Evolutionary conservation across 2,329 filamentous ascomycete species (phyloP).

Genomic region (Fusarium siculi): DNA sequence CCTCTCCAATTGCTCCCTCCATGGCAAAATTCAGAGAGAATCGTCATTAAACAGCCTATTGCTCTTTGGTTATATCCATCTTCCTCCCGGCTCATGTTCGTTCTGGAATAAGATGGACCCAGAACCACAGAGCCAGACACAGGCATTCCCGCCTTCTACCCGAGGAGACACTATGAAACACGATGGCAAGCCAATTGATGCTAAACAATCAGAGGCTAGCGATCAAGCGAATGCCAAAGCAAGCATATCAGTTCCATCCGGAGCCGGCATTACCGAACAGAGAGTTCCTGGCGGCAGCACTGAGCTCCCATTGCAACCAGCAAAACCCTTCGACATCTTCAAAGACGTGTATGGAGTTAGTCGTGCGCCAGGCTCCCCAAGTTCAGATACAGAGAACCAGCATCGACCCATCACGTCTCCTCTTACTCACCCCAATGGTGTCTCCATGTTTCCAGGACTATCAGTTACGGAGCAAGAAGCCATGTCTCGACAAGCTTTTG

Average conservation of each 20-base stretch:
- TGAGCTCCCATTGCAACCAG: neutral
- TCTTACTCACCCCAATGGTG: slow-evolving; percentile 53
- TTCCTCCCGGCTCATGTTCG: slow-evolving; percentile 18
- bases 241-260: neutral
- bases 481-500: slow-evolving; percentile 51
- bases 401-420: slow-evolving; percentile 39
- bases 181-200: neutral
- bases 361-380: slow-evolving; percentile 2
- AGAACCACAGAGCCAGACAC: slow-evolving; percentile 12
- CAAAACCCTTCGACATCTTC: neutral
- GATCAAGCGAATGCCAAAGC: neutral
- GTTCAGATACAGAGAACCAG: neutral
- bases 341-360: slow-evolving; percentile 8
- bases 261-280: neutral
- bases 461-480: slow-evolving; percentile 50
- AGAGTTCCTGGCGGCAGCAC: neutral
- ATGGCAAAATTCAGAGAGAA: neutral
- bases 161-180: slow-evolving; percentile 7
- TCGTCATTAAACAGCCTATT: neutral
- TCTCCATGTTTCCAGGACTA: slow-evolving; percentile 51
- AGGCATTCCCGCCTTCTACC: slow-evolving; percentile 13
- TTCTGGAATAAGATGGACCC: slow-evolving; percentile 20
- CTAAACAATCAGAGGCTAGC: neutral
- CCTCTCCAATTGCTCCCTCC: neutral
- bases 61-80: slow-evolving; percentile 25